Conservation (phyloP, 768 basidiomycete species). For the Boletus reticuloceps region DNA sequence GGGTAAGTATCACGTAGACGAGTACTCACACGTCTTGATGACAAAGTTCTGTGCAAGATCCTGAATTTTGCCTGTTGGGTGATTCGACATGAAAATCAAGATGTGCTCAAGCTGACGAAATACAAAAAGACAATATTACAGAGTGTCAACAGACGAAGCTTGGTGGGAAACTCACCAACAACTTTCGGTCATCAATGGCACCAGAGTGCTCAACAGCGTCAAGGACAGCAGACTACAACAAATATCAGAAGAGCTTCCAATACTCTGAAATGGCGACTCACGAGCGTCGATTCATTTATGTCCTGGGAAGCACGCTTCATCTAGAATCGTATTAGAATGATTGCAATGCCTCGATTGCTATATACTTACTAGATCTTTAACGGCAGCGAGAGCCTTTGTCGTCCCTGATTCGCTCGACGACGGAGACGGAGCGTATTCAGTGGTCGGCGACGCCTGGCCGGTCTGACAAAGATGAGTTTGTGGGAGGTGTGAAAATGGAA, state of each 20-base stretch:
- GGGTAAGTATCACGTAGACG: background rate
- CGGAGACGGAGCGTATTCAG: slow-evolving; percentile 4
- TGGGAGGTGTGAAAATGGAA: background rate
- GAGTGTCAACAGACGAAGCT: background rate
- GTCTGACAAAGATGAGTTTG: background rate
- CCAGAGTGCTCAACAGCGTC: slow-evolving; percentile 60
- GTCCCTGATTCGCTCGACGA: slow-evolving; percentile 15
- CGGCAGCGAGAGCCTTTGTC: slow-evolving; percentile 23
- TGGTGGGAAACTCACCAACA: slow-evolving; percentile 50
- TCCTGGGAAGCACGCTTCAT: slow-evolving; percentile 32
- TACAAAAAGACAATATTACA: background rate
- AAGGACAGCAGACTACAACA: slow-evolving; percentile 51
- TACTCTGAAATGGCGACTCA: background rate
- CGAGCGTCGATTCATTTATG: slow-evolving; percentile 27
- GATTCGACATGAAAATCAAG: slow-evolving; percentile 57
- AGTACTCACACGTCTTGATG: slow-evolving; percentile 56
- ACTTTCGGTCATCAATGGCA: slow-evolving; percentile 73
- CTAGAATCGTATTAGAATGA: slow-evolving; percentile 6
- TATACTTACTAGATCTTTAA: slow-evolving; percentile 30
- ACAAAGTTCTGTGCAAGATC: slow-evolving; percentile 36
- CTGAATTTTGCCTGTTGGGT: slow-evolving; percentile 47
- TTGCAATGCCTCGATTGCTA: background rate
- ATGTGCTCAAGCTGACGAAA: slow-evolving; percentile 63
- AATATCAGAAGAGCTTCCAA: background rate
- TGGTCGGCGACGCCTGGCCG: slow-evolving; percentile 12